Percentiles rank a stretch among this genome's conserved stretches.
phyloP scores from a whole-genome alignment of 768 basidiomycete genomes.

The Tricholoma matsutake region DNA sequence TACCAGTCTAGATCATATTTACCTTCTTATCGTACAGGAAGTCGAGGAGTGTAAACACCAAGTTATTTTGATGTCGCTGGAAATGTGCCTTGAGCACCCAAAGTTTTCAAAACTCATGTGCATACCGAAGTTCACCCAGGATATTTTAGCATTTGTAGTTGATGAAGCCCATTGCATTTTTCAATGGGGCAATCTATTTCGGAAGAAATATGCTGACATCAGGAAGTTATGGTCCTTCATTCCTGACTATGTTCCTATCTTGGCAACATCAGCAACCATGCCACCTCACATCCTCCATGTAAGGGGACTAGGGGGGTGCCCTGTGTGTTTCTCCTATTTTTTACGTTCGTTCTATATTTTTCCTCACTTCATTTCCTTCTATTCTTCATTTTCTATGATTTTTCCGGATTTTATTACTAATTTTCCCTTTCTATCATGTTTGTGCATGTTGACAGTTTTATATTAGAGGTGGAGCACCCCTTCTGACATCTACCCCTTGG shows the following conservation, averaged over 20 bases:
- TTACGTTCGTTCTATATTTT: too few species aligned
- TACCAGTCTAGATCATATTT: not conserved
- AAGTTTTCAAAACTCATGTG: not conserved
- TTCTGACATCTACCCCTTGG: too few species aligned
- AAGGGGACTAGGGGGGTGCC: too few species aligned
- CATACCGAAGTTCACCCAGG: not conserved
- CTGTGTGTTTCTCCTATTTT: too few species aligned
- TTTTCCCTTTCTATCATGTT: too few species aligned
- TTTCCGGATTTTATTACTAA: too few species aligned
- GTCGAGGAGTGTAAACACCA: not conserved
- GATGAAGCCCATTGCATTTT: too few species aligned
- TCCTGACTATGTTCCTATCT: not conserved
- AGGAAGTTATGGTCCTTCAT: not conserved
- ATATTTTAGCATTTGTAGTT: not conserved
- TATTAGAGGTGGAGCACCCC: too few species aligned
- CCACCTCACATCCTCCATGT: not conserved
- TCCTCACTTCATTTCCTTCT: too few species aligned
- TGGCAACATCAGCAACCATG: not conserved
- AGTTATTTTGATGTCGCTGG: not conserved
- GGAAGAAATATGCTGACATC: not conserved
- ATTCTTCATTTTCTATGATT: too few species aligned
- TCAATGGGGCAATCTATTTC: not conserved
- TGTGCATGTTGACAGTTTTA: too few species aligned
- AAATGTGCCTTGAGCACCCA: not conserved
- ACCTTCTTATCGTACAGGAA: not conserved